Evolutionary conservation across 176 grass and related monocot species (phyloP), one percentile per base, ranked within the genome.

Genomic region (Canna indica): DNA sequence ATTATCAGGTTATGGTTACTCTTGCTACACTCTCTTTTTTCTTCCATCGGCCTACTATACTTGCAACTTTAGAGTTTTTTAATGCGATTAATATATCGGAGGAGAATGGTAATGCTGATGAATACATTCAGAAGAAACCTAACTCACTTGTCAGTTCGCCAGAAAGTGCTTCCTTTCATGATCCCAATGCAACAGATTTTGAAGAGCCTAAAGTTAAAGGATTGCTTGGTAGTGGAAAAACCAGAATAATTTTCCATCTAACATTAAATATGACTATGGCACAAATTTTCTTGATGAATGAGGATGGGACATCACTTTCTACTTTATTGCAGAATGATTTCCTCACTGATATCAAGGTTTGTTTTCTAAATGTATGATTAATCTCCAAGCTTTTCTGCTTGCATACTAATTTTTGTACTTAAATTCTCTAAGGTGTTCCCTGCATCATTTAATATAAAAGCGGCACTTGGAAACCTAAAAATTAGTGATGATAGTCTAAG

Each of bases 381-480:
- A 71, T 73, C 73, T n/a, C 35, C 34, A 38, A 38, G 29, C 25
- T 38, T 20, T 66, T 66, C 6, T 10, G 39, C 77, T 70, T 84
- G 42, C 17, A 72, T 71, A 17, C 61, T 82, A 44, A 77, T 27
- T 72, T 24, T 38, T 66, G 18, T 66, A 25, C 36, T 78, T 70
- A 71, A 59, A 42, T 56, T 69, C 29, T 33, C 62, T 33, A 87
- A 96, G 93, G 93, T 96, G 70, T 89, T 87, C 68, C 85, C 88
- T 53, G 89, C 79, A 5, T 96, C 93, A 63, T 96, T 91, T 83
- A 83, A 79, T 75, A 87, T 96, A 88, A 91, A 96, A 76, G 93
- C 93, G 79, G 93, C 93, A 72, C 93, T 96, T 80, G 93, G 93
- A 77, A 96, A 96, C 71, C 83, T 96, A 80, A 96, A 96, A 80